phyloP scores from a whole-genome alignment of 768 basidiomycete genomes.

The Collybiopsis confluens region DNA sequence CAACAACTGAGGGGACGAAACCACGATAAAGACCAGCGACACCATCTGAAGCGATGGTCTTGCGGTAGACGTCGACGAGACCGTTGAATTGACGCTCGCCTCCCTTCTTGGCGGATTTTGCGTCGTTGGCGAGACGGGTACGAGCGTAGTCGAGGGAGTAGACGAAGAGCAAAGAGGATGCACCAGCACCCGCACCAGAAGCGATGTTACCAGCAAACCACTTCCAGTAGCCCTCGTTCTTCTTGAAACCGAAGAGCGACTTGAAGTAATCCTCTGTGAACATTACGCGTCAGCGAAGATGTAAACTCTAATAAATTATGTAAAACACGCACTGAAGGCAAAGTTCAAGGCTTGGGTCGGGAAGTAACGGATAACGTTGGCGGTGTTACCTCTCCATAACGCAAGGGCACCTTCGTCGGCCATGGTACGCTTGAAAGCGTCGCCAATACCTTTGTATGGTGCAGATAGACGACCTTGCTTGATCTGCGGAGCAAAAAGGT shows the following conservation, averaged over 20 bases:
- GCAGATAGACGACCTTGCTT: conserved; percentile 79
- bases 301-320: background rate
- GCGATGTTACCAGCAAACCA: conserved; percentile 86
- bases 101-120: conserved; percentile 74
- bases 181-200: conserved; percentile 84
- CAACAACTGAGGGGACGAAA: conserved; percentile 81
- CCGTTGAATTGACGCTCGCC: conserved; percentile 78
- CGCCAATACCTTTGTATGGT: conserved; percentile 79
- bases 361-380: conserved; percentile 92
- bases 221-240: conserved; percentile 77
- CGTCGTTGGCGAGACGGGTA: conserved; percentile 81
- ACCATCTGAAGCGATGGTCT: conserved; percentile 80
- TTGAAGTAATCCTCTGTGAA: conserved; percentile 74
- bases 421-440: conserved; percentile 76
- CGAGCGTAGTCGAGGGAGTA: conserved; percentile 89
- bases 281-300: background rate
- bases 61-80: conserved; percentile 76
- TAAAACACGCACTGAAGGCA: conserved; percentile 66
- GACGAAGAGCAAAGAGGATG: conserved; percentile 81
- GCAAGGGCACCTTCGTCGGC: conserved; percentile 74
- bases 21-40: conserved; percentile 86
- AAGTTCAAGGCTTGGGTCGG: conserved; percentile 89
- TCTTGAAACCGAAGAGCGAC: conserved; percentile 85
- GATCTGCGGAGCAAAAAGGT: too few relatives aligned
- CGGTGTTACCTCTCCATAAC: conserved; percentile 86